Base-by-base conservation (phyloP, 768 basidiomycete genomes). In the Tremella yokohamensis region DNA sequence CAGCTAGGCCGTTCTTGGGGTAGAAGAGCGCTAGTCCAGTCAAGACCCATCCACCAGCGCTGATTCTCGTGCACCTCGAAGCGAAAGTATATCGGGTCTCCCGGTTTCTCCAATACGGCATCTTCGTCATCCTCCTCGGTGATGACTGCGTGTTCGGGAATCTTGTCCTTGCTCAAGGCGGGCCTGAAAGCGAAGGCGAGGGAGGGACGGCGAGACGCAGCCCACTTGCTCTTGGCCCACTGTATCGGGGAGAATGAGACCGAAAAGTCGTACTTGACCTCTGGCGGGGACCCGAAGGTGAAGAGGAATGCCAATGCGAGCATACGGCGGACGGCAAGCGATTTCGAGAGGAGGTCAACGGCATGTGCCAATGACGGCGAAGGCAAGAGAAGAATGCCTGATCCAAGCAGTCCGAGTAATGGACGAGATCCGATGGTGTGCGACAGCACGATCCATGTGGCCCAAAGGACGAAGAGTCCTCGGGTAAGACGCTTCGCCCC, bases 41-140 rank as follows among this genome's bases (percentile, higher is more conserved):
- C 92, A 44, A 97, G 83, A 12, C 88, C 91, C 84, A 97, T 84
- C 92, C 92, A 97, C 92, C 92, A 94, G 6, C 92, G 83, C 77
- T 96, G 91, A 76, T 94, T 94, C 76, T 96, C 91, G 71, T 89
- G 86, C 11, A 93, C 78, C n/a, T 87, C 89, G 70, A 93, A 93
- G 48, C 88, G 81, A 79, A 93, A 92, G 51, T 73, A 74, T 1
- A 77, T 64, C 9, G 76, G 74, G 12, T 70, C 59, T 24, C 58
- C 58, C 11, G 58, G 49, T 50, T 61, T 54, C 6, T 34, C 29
- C 4, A 34, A 11, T n/a, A 45, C 50, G 4, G 47, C 53, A 26
- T 54, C 40, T 7, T 65, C 60, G 37, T 58, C 51, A 2, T 60
- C 61, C n/a, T 57, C 63, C 0, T 40, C 39, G 22, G 13, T 51